Conservation (phyloP, 768 basidiomycete genomes). For the Tricholoma hemisulphureum region DNA sequence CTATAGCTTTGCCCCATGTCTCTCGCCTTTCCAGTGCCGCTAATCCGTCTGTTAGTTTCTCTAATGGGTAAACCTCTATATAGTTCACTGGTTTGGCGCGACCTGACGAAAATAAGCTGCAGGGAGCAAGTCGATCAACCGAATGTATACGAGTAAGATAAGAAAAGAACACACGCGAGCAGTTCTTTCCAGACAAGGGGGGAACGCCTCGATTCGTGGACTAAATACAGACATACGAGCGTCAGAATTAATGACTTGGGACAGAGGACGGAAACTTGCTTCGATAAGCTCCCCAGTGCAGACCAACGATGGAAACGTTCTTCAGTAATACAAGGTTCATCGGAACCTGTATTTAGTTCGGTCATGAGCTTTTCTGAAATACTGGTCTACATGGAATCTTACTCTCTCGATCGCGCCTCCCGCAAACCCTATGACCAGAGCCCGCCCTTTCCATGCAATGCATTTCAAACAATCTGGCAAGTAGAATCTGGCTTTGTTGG, state of each 20-base stretch:
- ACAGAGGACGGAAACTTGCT: constrained; percentile 41
- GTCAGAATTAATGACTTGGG: background rate
- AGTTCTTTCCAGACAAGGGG: constrained; percentile 71
- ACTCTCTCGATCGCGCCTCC: constrained; percentile 84
- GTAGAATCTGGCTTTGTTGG: background rate
- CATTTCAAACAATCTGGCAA: constrained; percentile 81
- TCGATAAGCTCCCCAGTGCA: constrained; percentile 84
- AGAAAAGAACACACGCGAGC: constrained; percentile 46
- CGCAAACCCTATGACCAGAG: constrained; percentile 92
- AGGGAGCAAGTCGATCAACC: background rate
- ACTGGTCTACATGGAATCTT: background rate
- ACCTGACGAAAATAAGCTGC: constrained; percentile 66
- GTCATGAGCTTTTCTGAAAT: constrained; percentile 24
- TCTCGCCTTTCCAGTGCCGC: constrained; percentile 74
- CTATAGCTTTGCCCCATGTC: constrained; percentile 91
- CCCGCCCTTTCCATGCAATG: constrained; percentile 91
- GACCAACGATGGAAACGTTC: constrained; percentile 78
- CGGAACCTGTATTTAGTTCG: constrained; percentile 55
- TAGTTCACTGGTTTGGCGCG: constrained; percentile 71
- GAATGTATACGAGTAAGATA: background rate
- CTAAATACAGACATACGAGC: constrained; percentile 42
- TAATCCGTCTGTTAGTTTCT: constrained; percentile 65
- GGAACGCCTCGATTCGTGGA: constrained; percentile 64
- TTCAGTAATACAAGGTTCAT: constrained; percentile 82
- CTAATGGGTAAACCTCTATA: constrained; percentile 65